Evolutionary conservation across 805 yeast species (phyloP).

Genomic region (Kluyveromyces dobzhanskii): DNA sequence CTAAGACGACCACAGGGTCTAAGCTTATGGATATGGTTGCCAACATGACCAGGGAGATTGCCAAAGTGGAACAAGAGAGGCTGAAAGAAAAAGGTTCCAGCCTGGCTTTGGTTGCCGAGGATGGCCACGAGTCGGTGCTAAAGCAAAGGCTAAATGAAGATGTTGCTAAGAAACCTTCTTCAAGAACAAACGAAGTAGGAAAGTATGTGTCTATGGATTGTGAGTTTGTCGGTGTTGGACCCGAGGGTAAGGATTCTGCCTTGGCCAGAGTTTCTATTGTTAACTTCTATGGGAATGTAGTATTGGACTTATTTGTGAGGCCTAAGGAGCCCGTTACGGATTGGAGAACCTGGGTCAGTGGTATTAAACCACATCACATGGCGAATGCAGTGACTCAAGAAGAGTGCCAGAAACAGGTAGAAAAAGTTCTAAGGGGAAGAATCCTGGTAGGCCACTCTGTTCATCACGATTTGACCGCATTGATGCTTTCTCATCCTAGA

Average conservation of each 20-base stretch:
- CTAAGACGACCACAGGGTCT: constrained; percentile 5
- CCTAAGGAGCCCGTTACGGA: constrained; percentile 75
- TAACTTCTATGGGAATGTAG: constrained; percentile 64
- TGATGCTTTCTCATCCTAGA: constrained; percentile 61
- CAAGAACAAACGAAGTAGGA: constrained; percentile 44
- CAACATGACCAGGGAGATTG: constrained; percentile 25
- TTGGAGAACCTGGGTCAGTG: constrained; percentile 92
- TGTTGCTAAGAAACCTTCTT: constrained; percentile 5
- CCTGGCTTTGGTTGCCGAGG: not conserved
- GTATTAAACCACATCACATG: constrained; percentile 67
- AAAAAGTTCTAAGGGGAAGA: constrained; percentile 44
- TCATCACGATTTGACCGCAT: constrained; percentile 64
- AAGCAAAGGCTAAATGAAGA: constrained; percentile 11
- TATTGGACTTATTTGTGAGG: constrained; percentile 66
- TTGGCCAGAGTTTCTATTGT: constrained; percentile 85
- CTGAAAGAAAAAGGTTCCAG: constrained; percentile 1
- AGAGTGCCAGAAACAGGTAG: constrained; percentile 53
- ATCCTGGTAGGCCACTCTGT: constrained; percentile 81
- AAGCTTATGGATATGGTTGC: constrained; percentile 26
- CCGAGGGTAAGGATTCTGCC: constrained; percentile 58
- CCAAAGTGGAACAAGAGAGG: constrained; percentile 13
- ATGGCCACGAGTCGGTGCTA: constrained; percentile 1
- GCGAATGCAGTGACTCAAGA: constrained; percentile 54
- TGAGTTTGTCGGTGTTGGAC: constrained; percentile 90
- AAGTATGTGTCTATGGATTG: constrained; percentile 80